Percentiles rank a stretch among this genome's conserved stretches.
Conservation (phyloP, 2,329 filamentous ascomycete genomes). For the Thelonectria rubi region DNA sequence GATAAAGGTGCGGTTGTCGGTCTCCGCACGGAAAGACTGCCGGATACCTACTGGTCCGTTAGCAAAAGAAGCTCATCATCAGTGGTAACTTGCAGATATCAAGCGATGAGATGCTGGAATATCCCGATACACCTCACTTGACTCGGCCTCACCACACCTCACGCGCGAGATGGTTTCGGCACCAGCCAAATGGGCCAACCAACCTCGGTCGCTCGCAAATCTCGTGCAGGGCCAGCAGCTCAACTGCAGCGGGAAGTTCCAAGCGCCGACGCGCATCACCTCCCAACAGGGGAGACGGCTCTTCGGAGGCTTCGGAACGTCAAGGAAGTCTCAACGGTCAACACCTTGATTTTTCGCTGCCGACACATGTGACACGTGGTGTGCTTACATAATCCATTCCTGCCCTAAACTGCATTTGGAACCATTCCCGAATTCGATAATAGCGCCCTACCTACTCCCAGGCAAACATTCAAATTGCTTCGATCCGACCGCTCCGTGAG, state of each 20-base stretch:
- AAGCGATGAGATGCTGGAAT: slow-evolving; percentile 4
- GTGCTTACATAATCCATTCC: no score
- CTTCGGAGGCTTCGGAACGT: background rate
- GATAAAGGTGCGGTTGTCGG: no score
- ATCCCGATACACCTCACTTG: background rate
- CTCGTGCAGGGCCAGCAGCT: slow-evolving; percentile 2
- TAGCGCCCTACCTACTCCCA: no score
- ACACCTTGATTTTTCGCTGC: slow-evolving; percentile 10
- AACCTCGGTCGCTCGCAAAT: slow-evolving; percentile 6
- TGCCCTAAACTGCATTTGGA: no score
- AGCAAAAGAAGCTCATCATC: background rate
- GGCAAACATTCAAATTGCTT: no score
- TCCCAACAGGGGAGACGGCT: background rate
- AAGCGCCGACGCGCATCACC: background rate
- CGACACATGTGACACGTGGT: slow-evolving; percentile 12
- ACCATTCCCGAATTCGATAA: no score
- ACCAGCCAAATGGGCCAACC: slow-evolving; percentile 4
- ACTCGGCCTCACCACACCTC: background rate
- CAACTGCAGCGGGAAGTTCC: slow-evolving; percentile 1
- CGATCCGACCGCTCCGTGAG: no score
- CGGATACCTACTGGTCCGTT: background rate
- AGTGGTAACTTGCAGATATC: background rate
- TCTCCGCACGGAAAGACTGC: background rate
- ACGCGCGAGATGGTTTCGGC: background rate
- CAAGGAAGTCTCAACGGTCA: background rate